phyloP scores from a whole-genome alignment of 192 early-diverging fungal species.

The Backusella tarrabulga region DNA sequence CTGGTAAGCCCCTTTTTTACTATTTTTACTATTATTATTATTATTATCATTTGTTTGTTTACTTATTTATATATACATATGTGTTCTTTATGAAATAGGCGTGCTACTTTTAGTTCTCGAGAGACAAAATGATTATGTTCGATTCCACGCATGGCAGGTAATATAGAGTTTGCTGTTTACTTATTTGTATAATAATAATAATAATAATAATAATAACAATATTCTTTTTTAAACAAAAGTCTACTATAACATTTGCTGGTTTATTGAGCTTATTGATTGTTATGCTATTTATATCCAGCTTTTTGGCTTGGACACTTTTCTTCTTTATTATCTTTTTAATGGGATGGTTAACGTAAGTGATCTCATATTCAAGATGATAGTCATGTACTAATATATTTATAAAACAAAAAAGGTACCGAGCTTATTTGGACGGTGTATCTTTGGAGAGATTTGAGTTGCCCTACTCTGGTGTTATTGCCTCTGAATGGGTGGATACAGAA shows the following conservation, averaged over 20 bases:
- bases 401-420: constrained; percentile 49
- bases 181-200: neutral
- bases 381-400: neutral
- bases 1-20: constrained; percentile 33
- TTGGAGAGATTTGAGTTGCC: constrained; percentile 72
- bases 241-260: constrained; percentile 26
- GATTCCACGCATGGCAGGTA: constrained; percentile 70
- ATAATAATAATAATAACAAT: neutral
- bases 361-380: neutral
- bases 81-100: constrained; percentile 34
- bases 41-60: neutral
- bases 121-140: constrained; percentile 72
- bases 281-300: constrained; percentile 44
- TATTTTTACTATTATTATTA: constrained; percentile 5
- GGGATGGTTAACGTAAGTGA: constrained; percentile 44
- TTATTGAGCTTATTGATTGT: constrained; percentile 44
- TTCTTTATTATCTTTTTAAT: constrained; percentile 36
- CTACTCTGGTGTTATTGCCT: constrained; percentile 63
- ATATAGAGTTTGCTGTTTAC: neutral
- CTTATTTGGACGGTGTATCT: constrained; percentile 67
- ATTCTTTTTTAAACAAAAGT: constrained; percentile 22
- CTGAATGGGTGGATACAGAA: constrained; percentile 68
- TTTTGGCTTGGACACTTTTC: constrained; percentile 48
- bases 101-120: constrained; percentile 73
- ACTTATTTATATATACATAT: neutral